These are phyloP conservation scores for Aspergillus homomorphus DNA, from an alignment of 495 filamentous ascomycete genomes.

Conservation along the genomic window DNA sequence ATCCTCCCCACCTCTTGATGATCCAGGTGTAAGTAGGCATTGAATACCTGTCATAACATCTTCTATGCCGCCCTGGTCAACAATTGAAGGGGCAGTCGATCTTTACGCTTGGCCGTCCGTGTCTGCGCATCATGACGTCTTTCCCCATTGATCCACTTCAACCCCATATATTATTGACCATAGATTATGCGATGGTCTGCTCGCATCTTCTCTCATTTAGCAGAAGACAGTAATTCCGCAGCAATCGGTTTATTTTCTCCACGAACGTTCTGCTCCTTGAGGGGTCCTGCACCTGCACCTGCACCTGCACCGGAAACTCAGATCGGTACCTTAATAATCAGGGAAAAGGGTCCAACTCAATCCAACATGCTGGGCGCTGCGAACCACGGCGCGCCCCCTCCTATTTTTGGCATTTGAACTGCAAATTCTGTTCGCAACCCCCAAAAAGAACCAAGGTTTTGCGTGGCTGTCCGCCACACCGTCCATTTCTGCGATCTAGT, in stretches of 20 bases:
- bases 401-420: neutral
- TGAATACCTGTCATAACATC: too few species aligned
- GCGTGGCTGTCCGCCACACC: neutral
- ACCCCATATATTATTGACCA: neutral
- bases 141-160: conserved; percentile 4
- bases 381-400: neutral
- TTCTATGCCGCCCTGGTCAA: conserved; percentile 1
- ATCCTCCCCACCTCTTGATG: too few species aligned
- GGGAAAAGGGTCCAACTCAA: neutral
- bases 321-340: neutral
- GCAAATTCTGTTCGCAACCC: neutral
- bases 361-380: neutral
- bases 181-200: neutral
- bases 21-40: too few species aligned
- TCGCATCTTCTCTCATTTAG: neutral
- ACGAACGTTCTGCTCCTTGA: neutral
- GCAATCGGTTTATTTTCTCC: neutral
- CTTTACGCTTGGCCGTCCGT: conserved; percentile 1
- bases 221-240: neutral
- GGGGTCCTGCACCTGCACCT: neutral
- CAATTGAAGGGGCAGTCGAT: neutral
- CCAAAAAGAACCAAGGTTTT: neutral
- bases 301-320: neutral
- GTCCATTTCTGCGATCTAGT: neutral
- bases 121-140: conserved; percentile 8